A percentile compares a stretch with the other conserved stretches of the same genome.
Conservation (phyloP, 202 grass and related monocot species). For the Digitaria exilis region DNA sequence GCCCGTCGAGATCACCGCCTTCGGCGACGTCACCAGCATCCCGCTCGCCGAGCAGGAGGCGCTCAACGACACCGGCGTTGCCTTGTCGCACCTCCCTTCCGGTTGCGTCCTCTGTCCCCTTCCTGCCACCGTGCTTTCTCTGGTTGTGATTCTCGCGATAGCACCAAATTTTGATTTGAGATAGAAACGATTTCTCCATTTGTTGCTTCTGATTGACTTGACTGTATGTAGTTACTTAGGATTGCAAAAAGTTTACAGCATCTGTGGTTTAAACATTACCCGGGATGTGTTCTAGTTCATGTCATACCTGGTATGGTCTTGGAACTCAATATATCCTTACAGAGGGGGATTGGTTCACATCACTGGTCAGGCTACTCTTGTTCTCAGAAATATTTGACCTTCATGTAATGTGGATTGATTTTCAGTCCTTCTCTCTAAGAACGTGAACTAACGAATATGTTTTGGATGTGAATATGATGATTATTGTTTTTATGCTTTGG, state of each 20-base stretch:
- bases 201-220: neutral
- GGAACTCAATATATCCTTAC: neutral
- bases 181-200: neutral
- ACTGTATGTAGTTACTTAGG: neutral
- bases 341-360: neutral
- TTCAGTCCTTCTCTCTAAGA: neutral
- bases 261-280: neutral
- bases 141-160: neutral
- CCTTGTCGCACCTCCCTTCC: slow-evolving; percentile 56
- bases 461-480: neutral
- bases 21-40: slow-evolving; percentile 50
- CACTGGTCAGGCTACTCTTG: neutral
- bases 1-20: slow-evolving; percentile 60
- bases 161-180: neutral
- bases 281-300: neutral
- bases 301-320: neutral
- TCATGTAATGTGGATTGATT: neutral
- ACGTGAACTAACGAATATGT: neutral
- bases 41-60: slow-evolving; percentile 37
- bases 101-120: slow-evolving; percentile 18
- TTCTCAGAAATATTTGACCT: neutral
- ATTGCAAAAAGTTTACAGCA: neutral
- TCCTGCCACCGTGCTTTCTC: neutral
- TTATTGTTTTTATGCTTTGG: neutral
- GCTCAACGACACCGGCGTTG: slow-evolving; percentile 52